phyloP scores from a whole-genome alignment of 2,329 filamentous ascomycete genomes.

The Neonectria faginata region DNA sequence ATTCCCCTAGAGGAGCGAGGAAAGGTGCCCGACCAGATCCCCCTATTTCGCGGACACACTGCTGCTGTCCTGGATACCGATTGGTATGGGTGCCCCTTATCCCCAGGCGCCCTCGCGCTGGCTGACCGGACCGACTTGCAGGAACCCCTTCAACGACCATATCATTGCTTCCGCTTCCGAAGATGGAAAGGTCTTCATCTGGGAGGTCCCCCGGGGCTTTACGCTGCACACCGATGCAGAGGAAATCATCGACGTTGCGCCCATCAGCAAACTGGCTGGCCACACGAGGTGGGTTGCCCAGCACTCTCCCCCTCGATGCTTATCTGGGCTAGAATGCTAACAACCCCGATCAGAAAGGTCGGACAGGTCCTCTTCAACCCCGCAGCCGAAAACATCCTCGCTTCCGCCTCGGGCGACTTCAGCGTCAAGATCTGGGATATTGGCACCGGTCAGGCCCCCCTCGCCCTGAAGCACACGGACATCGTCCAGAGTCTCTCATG shows the following conservation, averaged over 20 bases:
- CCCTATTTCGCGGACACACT: constrained; percentile 95
- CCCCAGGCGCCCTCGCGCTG: constrained; percentile 10
- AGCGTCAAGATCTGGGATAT: constrained; percentile 97
- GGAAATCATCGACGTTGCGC: constrained; percentile 83
- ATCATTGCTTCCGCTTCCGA: constrained; percentile 94
- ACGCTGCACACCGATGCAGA: constrained; percentile 86
- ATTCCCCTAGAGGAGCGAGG: constrained; percentile 91
- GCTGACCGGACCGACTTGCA: constrained; percentile 51
- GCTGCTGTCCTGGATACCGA: constrained; percentile 96
- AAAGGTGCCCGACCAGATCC: constrained; percentile 90
- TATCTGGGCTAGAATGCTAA: constrained; percentile 30
- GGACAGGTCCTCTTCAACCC: constrained; percentile 99
- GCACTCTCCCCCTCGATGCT: constrained; percentile 5
- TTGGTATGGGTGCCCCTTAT: constrained; percentile 71
- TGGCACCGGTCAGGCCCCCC: constrained; percentile 77
- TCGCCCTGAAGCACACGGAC: constrained; percentile 86
- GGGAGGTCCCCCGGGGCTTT: constrained; percentile 92
- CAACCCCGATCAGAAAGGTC: constrained; percentile 77
- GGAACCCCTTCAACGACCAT: constrained; percentile 96
- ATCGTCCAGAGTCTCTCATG: constrained; percentile 96
- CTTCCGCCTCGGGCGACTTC: constrained; percentile 94
- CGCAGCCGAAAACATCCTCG: constrained; percentile 92
- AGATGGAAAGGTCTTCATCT: constrained; percentile 96
- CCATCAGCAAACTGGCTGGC: constrained; percentile 83
- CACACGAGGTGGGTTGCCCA: constrained; percentile 77